Base-by-base conservation (phyloP, 108 stramenopile species). In the Cylindrotheca fusiformis region DNA sequence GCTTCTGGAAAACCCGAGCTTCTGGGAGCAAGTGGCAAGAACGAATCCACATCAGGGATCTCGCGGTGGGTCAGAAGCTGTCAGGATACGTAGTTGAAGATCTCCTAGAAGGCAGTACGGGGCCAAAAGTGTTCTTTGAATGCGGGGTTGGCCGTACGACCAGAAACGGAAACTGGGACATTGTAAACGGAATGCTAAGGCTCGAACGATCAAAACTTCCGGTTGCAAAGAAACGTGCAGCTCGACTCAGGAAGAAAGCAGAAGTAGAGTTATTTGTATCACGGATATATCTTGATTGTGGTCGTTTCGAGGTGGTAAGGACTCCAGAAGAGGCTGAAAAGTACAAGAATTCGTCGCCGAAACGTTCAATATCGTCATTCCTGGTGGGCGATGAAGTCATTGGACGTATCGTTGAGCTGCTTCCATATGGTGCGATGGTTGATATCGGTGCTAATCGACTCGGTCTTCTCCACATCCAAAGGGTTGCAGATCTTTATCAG, bases 391-490 rank as follows among this genome's bases (percentile, higher is more conserved):
- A 80, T 32, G 65, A 74, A 52, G 51, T 91, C 14, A 50, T 44
- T 8, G 90, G 90, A 12, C 60, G 53, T 20, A 78, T 91, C 19
- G 62, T 59, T 30, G 68, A 75, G 17, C 60, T 91, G 10, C 65
- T 66, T n/a, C 75, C 79, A 0, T 91, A 84, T 63, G 90, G 90
- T 19, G 82, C 77, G 1, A 72, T 88, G 2, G 67, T 91, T 36
- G 83, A 88, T 69, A 81, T 91, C 4, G 86, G 85, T 61, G 90
- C 86, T 4, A 88, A 87, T 79, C 75, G 86, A 63, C 74, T 67
- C 27, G 90, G 90, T 25, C 59, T 91, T 52, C 52, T 91, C 24
- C 90, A 91, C 63, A 88, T 91, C 0, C 66, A 47, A 50, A 84
- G 68, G 56, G 82, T 91, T 28, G 82, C 84, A 3, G 67, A 75